Evolutionary conservation across 768 basidiomycete species (phyloP).

Genomic region (Baorangia bicolor): DNA sequence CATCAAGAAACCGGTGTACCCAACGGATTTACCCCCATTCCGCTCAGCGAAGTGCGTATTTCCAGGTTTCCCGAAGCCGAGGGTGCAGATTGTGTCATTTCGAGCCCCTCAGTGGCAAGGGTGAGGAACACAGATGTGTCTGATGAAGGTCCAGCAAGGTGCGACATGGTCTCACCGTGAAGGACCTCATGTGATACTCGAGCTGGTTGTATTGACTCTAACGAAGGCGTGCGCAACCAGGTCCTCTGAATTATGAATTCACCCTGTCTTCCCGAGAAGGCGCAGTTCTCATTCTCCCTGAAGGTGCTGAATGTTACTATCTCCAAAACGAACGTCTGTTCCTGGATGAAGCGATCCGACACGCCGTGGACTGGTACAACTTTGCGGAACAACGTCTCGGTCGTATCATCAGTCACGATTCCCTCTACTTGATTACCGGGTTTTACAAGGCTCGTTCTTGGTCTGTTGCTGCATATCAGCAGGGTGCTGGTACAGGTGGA

Average conservation of each 20-base stretch:
- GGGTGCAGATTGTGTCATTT: constrained; percentile 9
- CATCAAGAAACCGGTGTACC: constrained; percentile 21
- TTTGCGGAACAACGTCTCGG: constrained; percentile 23
- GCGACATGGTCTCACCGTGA: background rate
- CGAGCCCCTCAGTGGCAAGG: constrained; percentile 9
- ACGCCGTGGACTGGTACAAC: constrained; percentile 30
- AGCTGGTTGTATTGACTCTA: background rate
- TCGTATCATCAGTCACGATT: constrained; percentile 20
- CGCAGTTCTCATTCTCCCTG: constrained; percentile 33
- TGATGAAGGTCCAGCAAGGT: constrained; percentile 3
- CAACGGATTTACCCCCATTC: constrained; percentile 24
- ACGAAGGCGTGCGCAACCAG: background rate
- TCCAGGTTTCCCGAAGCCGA: constrained; percentile 9
- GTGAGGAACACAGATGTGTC: background rate
- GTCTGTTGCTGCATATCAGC: constrained; percentile 27
- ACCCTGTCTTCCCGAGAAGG: constrained; percentile 24
- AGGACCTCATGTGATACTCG: background rate
- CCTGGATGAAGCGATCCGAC: constrained; percentile 17
- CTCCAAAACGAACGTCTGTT: constrained; percentile 24
- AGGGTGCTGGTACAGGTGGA: background rate
- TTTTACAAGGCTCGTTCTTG: constrained; percentile 19
- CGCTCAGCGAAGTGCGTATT: constrained; percentile 7
- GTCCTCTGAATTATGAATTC: constrained; percentile 12
- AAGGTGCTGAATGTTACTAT: constrained; percentile 26
- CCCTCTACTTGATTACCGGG: constrained; percentile 25